These are phyloP conservation scores for Monilinia polystroma DNA, from an alignment of 2,329 filamentous ascomycete genomes.

Conservation along the genomic window DNA sequence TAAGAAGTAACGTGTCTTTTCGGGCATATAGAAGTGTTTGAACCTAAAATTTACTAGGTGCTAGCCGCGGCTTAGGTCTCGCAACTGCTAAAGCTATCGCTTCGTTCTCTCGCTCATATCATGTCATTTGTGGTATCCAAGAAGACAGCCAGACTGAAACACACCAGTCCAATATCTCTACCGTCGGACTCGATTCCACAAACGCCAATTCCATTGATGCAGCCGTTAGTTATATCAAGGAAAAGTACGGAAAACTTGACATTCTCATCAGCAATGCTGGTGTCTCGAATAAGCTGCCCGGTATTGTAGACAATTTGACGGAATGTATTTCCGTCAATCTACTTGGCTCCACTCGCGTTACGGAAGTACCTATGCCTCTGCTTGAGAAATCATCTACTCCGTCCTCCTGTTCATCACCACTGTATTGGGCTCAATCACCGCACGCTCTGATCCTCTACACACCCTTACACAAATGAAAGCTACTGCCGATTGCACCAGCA, in stretches of 20 bases:
- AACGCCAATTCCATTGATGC: slow-evolving; percentile 25
- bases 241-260: no score
- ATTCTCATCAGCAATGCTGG: slow-evolving; percentile 32
- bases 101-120: not conserved
- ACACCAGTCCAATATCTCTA: not conserved
- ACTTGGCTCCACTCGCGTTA: slow-evolving; percentile 30
- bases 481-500: no score
- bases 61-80: not conserved
- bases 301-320: slow-evolving; percentile 27
- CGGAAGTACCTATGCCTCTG: no score
- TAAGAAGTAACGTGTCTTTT: not conserved
- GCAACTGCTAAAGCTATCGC: not conserved
- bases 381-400: no score
- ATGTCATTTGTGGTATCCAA: not conserved
- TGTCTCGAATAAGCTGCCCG: slow-evolving; percentile 10
- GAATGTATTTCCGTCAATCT: slow-evolving; percentile 37
- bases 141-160: not conserved
- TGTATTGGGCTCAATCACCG: no score
- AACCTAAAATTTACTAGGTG: not conserved
- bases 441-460: no score
- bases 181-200: slow-evolving; percentile 24
- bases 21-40: not conserved
- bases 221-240: not conserved
- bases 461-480: no score
- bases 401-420: no score